Evolutionary conservation across 2,329 filamentous ascomycete species (phyloP).

Genomic region (Tothia fuscella): DNA sequence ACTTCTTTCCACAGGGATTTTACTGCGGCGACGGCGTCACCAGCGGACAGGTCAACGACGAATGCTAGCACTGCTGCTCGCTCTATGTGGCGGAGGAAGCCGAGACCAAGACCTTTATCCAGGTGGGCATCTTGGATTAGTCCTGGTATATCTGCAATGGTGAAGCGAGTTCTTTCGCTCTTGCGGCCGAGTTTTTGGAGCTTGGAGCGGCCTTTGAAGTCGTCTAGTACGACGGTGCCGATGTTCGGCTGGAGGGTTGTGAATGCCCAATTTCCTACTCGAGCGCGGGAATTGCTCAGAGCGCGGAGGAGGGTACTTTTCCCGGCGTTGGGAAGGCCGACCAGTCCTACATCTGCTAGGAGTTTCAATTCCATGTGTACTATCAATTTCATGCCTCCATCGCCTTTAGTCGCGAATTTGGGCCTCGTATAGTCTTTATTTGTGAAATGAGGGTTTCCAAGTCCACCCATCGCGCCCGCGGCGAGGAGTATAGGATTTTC

Average conservation of each 20-base stretch:
- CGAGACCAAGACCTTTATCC: conserved; percentile 80
- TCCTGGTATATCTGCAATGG: conserved; percentile 90
- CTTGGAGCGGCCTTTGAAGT: conserved; percentile 63
- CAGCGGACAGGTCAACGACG: conserved; percentile 72
- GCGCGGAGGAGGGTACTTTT: conserved; percentile 87
- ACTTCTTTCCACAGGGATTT: conserved; percentile 85
- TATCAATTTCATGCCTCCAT: conserved; percentile 63
- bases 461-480: conserved; percentile 74
- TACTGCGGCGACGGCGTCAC: conserved; percentile 67
- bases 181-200: conserved; percentile 34
- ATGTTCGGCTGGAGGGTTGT: conserved; percentile 93
- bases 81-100: conserved; percentile 89
- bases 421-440: conserved; percentile 63
- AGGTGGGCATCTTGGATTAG: conserved; percentile 86
- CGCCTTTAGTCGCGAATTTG: conserved; percentile 79
- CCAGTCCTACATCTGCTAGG: conserved; percentile 85
- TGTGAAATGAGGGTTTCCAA: conserved; percentile 90
- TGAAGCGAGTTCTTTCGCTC: conserved; percentile 61
- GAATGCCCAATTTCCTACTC: conserved; percentile 92
- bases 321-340: conserved; percentile 89
- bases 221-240: conserved; percentile 86
- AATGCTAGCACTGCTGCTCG: conserved; percentile 87
- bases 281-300: conserved; percentile 75
- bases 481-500: conserved; percentile 74
- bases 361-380: conserved; percentile 88